Percentiles rank a stretch among this genome's conserved stretches.
Evolutionary conservation across 805 yeast species (phyloP).

Genomic region (Wickerhamiella lipophila): DNA sequence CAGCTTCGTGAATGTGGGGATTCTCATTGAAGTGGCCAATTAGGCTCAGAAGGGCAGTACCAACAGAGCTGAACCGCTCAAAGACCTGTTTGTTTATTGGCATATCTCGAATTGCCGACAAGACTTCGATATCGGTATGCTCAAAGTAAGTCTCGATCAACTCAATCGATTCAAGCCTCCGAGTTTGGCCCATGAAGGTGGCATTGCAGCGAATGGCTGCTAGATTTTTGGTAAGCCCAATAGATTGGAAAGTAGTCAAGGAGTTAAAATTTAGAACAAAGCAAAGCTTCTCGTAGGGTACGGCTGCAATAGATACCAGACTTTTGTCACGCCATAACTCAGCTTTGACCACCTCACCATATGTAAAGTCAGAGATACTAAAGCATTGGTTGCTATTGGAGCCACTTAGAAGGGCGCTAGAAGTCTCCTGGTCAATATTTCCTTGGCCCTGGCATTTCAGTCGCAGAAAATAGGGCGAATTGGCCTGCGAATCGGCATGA

Average conservation of each 20-base stretch:
- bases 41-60: neutral
- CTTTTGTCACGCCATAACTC: slow-evolving; percentile 2
- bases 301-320: neutral
- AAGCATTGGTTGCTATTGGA: neutral
- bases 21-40: neutral
- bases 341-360: neutral
- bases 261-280: neutral
- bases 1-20: neutral
- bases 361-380: neutral
- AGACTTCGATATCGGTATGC: neutral
- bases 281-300: neutral
- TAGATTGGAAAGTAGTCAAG: neutral
- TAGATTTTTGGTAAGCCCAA: neutral
- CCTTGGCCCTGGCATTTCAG: neutral
- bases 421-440: neutral
- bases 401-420: neutral
- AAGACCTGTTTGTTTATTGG: neutral
- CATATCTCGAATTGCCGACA: neutral
- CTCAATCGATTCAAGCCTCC: neutral
- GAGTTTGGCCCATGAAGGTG: neutral
- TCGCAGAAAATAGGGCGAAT: neutral
- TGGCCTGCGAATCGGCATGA: neutral
- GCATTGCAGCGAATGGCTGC: neutral
- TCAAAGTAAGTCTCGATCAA: neutral
- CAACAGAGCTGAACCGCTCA: neutral